Evolutionary conservation across 2,329 filamentous ascomycete genomes (phyloP).

Genomic region (Penicillium hesseltinei): DNA sequence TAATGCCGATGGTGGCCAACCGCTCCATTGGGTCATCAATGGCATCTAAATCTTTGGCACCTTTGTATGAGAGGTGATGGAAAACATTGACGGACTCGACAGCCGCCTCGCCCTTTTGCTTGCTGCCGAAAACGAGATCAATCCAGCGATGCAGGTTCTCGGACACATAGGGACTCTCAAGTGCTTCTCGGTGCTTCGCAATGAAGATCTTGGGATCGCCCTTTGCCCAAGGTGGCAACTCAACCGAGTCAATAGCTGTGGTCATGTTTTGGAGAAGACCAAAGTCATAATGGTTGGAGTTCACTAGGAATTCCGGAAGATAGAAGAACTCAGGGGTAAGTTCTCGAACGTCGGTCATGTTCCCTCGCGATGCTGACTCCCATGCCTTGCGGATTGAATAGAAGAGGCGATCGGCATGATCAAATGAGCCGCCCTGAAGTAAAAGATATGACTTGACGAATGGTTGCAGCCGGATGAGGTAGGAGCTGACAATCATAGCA

Average conservation of each 20-base stretch:
- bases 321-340: slow-evolving; percentile 98
- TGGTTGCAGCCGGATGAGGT: slow-evolving; percentile 88
- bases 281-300: slow-evolving; percentile 92
- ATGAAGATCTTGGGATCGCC: slow-evolving; percentile 95
- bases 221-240: slow-evolving; percentile 94
- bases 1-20: slow-evolving; percentile 86
- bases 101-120: slow-evolving; percentile 89
- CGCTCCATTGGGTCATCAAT: slow-evolving; percentile 87
- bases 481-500: slow-evolving; percentile 97
- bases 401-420: slow-evolving; percentile 93
- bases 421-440: slow-evolving; percentile 92
- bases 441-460: slow-evolving; percentile 95
- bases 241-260: slow-evolving; percentile 77
- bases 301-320: slow-evolving; percentile 89
- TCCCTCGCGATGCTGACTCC: slow-evolving; percentile 83
- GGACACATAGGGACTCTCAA: slow-evolving; percentile 91
- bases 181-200: slow-evolving; percentile 87
- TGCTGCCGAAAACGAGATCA: slow-evolving; percentile 88
- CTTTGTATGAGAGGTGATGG: slow-evolving; percentile 91
- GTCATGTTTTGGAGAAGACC: slow-evolving; percentile 78
- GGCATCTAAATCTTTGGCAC: slow-evolving; percentile 85
- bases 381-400: slow-evolving; percentile 89
- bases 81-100: slow-evolving; percentile 93
- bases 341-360: slow-evolving; percentile 92
- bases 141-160: slow-evolving; percentile 92